Percentiles rank a stretch among this genome's conserved stretches.
Evolutionary conservation across 2,329 filamentous ascomycete genomes (phyloP).

Genomic region (Cladosporium austrohemisphaericum): DNA sequence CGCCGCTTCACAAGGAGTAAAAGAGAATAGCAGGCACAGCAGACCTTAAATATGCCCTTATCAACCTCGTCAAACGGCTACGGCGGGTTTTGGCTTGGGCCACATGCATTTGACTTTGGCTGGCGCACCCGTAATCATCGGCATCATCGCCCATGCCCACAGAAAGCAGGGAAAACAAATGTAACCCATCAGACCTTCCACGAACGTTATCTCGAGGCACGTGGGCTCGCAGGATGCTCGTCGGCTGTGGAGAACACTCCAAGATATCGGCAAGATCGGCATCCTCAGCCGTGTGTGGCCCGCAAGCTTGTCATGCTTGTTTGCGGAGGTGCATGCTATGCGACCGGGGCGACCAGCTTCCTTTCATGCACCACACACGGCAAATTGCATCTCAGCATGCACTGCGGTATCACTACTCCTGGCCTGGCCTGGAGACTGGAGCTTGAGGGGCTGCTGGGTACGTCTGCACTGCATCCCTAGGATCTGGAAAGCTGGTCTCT

Average conservation of each 20-base stretch:
- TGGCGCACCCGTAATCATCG: not conserved
- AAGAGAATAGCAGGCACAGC: not conserved
- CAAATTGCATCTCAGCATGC: no score
- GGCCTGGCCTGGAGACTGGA: no score
- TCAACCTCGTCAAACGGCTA: not conserved
- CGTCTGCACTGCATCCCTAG: no score
- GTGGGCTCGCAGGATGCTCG: not conserved
- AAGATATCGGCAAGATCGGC: not conserved
- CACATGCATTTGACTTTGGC: not conserved
- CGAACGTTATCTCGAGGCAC: conserved; percentile 13
- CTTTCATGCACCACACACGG: no score
- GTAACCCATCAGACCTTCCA: not conserved
- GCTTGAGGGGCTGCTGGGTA: no score
- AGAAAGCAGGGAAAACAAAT: no score
- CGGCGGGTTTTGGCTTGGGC: not conserved
- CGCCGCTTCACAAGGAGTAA: not conserved
- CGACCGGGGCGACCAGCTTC: no score
- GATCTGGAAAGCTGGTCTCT: no score
- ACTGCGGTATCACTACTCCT: no score
- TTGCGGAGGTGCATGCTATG: not conserved
- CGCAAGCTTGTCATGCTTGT: conserved; percentile 8
- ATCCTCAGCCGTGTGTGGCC: not conserved
- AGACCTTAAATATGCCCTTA: not conserved
- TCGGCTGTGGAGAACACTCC: not conserved
- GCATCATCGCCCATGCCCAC: not conserved